Conservation (phyloP, 1,139 yeast species). For the Suhomyces kunorum region DNA sequence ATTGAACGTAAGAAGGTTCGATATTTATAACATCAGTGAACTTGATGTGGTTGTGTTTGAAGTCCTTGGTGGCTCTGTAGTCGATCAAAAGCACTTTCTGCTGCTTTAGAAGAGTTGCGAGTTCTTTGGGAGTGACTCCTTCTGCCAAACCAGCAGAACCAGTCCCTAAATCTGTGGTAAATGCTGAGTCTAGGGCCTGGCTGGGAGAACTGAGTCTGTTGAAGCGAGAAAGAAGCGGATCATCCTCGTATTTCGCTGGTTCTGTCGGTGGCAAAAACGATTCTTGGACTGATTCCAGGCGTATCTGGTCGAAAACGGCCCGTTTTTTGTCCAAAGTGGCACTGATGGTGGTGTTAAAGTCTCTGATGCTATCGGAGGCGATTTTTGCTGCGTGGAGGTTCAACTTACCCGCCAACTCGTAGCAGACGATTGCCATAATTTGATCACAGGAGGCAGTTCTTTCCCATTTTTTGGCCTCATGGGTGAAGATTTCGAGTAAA, state of each 20-base stretch:
- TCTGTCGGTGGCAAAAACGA: too few relatives aligned
- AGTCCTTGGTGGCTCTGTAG: constrained; percentile 60
- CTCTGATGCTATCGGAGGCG: constrained; percentile 20
- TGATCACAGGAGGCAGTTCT: constrained; percentile 40
- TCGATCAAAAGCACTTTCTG: constrained; percentile 57
- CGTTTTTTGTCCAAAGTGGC: constrained; percentile 26
- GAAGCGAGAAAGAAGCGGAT: constrained; percentile 20
- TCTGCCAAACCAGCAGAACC: constrained; percentile 18
- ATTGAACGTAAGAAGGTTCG: constrained; percentile 57
- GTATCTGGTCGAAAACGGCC: constrained; percentile 9
- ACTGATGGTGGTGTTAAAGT: constrained; percentile 24
- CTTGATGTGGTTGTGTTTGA: constrained; percentile 59
- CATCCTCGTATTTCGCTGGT: constrained; percentile 7
- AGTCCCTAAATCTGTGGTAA: background rate
- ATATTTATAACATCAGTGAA: constrained; percentile 60
- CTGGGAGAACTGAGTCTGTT: constrained; percentile 11
- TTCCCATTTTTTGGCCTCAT: constrained; percentile 31
- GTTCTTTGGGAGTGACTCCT: constrained; percentile 27
- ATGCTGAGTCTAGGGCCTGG: background rate
- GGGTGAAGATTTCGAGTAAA: constrained; percentile 37
- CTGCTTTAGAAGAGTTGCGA: constrained; percentile 19
- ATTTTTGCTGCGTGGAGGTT: constrained; percentile 18
- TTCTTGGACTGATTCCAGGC: too few relatives aligned
- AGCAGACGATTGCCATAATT: constrained; percentile 39
- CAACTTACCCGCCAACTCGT: constrained; percentile 20